Conservation (phyloP, 2,329 filamentous ascomycete genomes). For the Ophiostoma novo-ulmi region DNA sequence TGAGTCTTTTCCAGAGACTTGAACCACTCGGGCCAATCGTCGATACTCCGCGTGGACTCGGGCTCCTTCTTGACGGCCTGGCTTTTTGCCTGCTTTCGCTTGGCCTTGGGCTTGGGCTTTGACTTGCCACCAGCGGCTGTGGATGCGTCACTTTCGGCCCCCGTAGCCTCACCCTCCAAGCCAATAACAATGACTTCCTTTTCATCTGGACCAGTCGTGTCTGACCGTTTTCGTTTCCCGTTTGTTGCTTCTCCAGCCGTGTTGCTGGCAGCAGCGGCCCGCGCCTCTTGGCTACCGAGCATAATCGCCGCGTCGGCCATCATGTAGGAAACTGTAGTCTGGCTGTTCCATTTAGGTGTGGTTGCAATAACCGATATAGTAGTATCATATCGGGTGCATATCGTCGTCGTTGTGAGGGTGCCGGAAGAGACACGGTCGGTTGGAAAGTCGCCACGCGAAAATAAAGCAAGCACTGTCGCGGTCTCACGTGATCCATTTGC, state of each 20-base stretch:
- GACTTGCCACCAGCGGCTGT: not conserved
- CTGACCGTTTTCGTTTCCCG: conserved; percentile 17
- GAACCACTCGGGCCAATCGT: conserved; percentile 69
- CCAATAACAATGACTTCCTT: not conserved
- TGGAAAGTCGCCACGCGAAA: conserved; percentile 1
- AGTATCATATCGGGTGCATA: not conserved
- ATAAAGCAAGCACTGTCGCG: not conserved
- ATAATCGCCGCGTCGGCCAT: conserved; percentile 20
- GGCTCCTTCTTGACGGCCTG: not conserved
- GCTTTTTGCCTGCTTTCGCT: not conserved
- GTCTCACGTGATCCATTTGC: conserved; percentile 5
- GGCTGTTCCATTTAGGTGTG: not conserved
- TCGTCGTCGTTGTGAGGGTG: not conserved
- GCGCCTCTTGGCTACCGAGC: not conserved
- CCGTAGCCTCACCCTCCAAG: not conserved
- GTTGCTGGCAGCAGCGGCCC: not conserved
- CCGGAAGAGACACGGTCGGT: not conserved
- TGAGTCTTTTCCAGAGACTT: conserved; percentile 69
- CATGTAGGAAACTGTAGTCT: not conserved
- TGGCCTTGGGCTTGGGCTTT: not conserved
- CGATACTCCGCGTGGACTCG: not conserved
- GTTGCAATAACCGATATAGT: not conserved
- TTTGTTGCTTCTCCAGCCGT: not conserved
- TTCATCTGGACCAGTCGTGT: not conserved
- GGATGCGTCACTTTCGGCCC: not conserved